Base-by-base conservation (phyloP, 305 asterid species). In the Fraxinus xanthoxyloides region DNA sequence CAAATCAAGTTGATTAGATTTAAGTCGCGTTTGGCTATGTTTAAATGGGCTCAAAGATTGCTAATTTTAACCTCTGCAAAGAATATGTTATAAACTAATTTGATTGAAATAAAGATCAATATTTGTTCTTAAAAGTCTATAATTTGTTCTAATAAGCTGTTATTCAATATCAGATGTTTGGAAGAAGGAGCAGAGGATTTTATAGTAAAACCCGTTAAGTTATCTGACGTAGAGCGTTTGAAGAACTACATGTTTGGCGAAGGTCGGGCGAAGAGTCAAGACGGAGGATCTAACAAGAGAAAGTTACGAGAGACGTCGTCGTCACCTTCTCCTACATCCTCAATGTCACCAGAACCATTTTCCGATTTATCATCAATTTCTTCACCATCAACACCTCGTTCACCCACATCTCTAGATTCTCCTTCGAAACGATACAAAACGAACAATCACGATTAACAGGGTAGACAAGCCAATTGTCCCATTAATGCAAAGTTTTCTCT, bases 171-270 rank as follows among this genome's bases (percentile, higher is more conserved):
- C 91, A 95, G 98, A 79, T 95, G 98, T 82, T 84, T 95, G 90
- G 97, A 95, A 85, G 98, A 95, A 89, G 98, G 98, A 0, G 98
- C 98, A 0, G 97, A 95, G 82, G 98, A 95, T 83, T 95, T 93
- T 85, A 89, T 95, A 79, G 96, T 93, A 51, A 95, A 95, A 87
- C 98, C 98, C 0, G 98, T 95, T 15, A 91, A 91, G 80, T 72
- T 95, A 56, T 70, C 95, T 0, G 98, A 95, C 32, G 97, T 95
- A 1, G 85, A 89, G 63, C 93, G 98, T 4, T 87, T 95, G 84
- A 95, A 95, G 87, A 89, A 61, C 72, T 87, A 82, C 80, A 91
- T 95, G 98, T 91, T 93, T 82, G 95, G 96, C 0, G 97, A 90
- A 75, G 94, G 92, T 3, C 80, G 86, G 56, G 80, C 73, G 12